Conservation (phyloP, 164 flowering plant genomes). For the Kalanchoe fedtschenkoi region DNA sequence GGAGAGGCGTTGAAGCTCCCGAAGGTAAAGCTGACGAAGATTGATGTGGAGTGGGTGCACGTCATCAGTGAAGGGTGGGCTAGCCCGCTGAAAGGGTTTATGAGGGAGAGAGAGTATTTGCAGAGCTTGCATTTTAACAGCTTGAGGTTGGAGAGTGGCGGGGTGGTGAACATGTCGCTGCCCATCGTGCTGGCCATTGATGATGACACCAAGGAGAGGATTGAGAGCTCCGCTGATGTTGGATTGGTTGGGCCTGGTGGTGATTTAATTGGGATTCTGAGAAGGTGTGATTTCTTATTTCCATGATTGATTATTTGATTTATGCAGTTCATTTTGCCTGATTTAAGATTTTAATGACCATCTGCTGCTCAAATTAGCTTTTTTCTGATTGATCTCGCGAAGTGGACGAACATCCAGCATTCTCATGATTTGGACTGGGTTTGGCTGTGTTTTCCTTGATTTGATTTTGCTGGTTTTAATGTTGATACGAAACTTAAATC, state of each 20-base stretch:
- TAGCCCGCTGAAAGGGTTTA: conserved; percentile 81
- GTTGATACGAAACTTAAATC: too few species aligned
- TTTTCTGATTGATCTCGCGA: too few species aligned
- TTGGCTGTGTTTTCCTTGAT: too few species aligned
- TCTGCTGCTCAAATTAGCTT: too few species aligned
- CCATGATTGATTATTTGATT: background rate
- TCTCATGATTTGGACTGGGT: too few species aligned
- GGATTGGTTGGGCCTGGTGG: conserved; percentile 53
- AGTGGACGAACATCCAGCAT: too few species aligned
- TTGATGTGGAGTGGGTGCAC: conserved; percentile 91
- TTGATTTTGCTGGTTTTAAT: too few species aligned
- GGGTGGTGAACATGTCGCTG: conserved; percentile 78
- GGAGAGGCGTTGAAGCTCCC: conserved; percentile 53
- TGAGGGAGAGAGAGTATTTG: conserved; percentile 87
- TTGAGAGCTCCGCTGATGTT: conserved; percentile 48
- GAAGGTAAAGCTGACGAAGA: conserved; percentile 38
- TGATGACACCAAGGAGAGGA: conserved; percentile 50
- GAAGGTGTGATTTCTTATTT: conserved; percentile 38
- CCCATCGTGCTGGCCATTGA: conserved; percentile 87
- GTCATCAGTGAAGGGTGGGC: conserved; percentile 96
- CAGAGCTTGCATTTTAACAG: conserved; percentile 88
- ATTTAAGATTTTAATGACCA: background rate
- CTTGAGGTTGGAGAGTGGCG: conserved; percentile 48
- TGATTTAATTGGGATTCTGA: conserved; percentile 50
- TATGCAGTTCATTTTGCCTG: background rate